phyloP scores from a whole-genome alignment of 2,329 filamentous ascomycete species.

The Clonostachys chloroleuca region DNA sequence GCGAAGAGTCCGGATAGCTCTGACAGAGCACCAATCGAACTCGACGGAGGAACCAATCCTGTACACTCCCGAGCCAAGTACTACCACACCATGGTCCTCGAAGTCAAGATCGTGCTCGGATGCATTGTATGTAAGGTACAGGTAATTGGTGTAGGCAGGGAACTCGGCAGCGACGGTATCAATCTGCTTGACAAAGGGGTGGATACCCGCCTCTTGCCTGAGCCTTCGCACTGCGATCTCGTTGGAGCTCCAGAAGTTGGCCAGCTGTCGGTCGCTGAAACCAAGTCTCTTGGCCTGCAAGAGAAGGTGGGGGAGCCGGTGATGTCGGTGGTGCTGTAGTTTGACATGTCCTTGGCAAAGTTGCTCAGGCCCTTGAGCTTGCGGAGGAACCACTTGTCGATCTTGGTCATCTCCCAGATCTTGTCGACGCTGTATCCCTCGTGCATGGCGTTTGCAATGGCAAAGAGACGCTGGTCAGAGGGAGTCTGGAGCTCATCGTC shows the following conservation, averaged over 20 bases:
- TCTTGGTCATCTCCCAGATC: constrained; percentile 97
- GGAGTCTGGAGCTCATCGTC: constrained; percentile 95
- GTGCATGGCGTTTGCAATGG: constrained; percentile 97
- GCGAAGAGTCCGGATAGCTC: constrained; percentile 86
- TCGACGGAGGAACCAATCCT: constrained; percentile 96
- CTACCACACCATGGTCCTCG: constrained; percentile 90
- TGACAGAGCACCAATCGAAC: constrained; percentile 98
- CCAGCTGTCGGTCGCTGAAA: constrained; percentile 90
- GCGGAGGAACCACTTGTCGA: constrained; percentile 97
- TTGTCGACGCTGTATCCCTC: constrained; percentile 90
- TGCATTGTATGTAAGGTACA: constrained; percentile 95
- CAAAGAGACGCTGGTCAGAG: constrained; percentile 94
- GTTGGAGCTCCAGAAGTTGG: constrained; percentile 91
- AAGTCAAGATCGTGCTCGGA: constrained; percentile 80
- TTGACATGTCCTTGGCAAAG: constrained; percentile 76
- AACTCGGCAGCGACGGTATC: constrained; percentile 98
- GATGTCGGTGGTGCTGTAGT: constrained; percentile 60
- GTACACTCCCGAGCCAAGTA: constrained; percentile 93
- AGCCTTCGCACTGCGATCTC: constrained; percentile 83
- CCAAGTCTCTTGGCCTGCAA: constrained; percentile 88
- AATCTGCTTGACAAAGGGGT: constrained; percentile 93
- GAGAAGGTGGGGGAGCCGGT: constrained; percentile 61
- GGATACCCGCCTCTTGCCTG: constrained; percentile 80
- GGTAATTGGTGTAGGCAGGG: constrained; percentile 89
- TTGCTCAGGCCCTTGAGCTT: constrained; percentile 88